Conservation (phyloP, 108 stramenopile genomes). For the Nitzschia inconspicua region DNA sequence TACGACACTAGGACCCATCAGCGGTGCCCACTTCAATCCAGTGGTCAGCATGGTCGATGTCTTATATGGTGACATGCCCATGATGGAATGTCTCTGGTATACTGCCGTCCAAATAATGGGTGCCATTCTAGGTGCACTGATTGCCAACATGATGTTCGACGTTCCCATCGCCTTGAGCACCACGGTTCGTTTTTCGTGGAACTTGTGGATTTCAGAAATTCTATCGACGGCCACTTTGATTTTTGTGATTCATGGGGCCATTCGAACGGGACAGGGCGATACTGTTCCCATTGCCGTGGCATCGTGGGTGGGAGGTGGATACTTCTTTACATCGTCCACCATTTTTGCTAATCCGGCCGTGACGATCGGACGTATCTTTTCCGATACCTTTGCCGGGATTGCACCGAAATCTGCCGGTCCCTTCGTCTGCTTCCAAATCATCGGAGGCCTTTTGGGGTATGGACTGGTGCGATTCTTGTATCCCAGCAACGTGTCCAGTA, state of each 20-base stretch:
- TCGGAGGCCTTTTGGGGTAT: constrained; percentile 14
- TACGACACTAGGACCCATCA: constrained; percentile 30
- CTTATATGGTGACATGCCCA: constrained; percentile 13
- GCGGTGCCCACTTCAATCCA: constrained; percentile 39
- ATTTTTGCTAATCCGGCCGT: constrained; percentile 46
- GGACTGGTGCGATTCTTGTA: constrained; percentile 1
- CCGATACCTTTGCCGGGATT: constrained; percentile 33
- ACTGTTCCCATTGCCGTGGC: constrained; percentile 24
- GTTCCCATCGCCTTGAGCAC: background rate
- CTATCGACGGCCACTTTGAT: constrained; percentile 26
- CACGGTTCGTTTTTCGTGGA: constrained; percentile 20
- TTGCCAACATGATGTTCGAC: constrained; percentile 12
- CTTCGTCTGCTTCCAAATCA: constrained; percentile 17
- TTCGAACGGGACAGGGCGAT: constrained; percentile 20
- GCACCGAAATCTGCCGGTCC: constrained; percentile 5
- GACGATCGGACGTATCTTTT: constrained; percentile 34
- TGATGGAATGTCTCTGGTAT: constrained; percentile 5
- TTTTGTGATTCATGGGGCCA: constrained; percentile 26
- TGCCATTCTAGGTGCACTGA: constrained; percentile 14
- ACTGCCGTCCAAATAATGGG: constrained; percentile 19
- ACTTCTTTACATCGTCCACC: constrained; percentile 31
- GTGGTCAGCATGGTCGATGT: constrained; percentile 21
- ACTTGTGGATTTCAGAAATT: constrained; percentile 27
- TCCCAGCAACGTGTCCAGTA: background rate
- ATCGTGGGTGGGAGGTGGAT: constrained; percentile 33